A percentile compares a stretch with the other conserved stretches of the same genome.
phyloP scores from a whole-genome alignment of 164 flowering plant genomes.

The Magnolia changhungtana region DNA sequence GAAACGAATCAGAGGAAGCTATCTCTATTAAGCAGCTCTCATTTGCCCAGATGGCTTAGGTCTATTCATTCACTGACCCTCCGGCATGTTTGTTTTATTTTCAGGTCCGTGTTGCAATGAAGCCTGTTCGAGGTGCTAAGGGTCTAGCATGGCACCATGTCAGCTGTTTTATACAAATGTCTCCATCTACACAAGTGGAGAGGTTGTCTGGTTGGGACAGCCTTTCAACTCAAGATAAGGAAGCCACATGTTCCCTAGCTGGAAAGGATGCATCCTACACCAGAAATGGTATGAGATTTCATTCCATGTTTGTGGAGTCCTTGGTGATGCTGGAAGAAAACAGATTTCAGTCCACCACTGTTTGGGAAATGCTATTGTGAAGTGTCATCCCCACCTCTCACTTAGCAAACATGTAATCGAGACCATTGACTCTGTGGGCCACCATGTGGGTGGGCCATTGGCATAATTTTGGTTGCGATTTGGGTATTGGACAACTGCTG shows the following conservation, averaged over 20 bases:
- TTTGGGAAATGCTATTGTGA: not conserved
- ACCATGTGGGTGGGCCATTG: too few species aligned
- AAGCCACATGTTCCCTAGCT: conserved; percentile 30
- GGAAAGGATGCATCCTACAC: conserved; percentile 32
- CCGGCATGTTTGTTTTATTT: not conserved
- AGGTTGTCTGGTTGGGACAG: conserved; percentile 71
- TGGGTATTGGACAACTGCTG: too few species aligned
- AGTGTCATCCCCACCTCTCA: too few species aligned
- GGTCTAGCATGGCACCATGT: conserved; percentile 89
- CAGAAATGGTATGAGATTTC: conserved; percentile 38
- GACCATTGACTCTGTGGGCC: too few species aligned
- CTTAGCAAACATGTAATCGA: too few species aligned
- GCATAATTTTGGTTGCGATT: too few species aligned
- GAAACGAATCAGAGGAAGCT: too few species aligned
- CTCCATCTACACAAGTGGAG: conserved; percentile 50
- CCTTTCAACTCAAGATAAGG: conserved; percentile 60
- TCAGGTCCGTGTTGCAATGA: conserved; percentile 74
- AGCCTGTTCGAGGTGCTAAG: conserved; percentile 59
- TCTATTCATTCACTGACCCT: not conserved
- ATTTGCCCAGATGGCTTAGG: not conserved
- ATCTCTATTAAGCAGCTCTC: too few species aligned
- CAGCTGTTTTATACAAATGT: conserved; percentile 59
- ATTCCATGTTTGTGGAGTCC: not conserved
- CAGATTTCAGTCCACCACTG: not conserved
- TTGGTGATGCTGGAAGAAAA: not conserved